Base-by-base conservation (phyloP, 768 basidiomycete genomes). In the Tephrocybe rancida region DNA sequence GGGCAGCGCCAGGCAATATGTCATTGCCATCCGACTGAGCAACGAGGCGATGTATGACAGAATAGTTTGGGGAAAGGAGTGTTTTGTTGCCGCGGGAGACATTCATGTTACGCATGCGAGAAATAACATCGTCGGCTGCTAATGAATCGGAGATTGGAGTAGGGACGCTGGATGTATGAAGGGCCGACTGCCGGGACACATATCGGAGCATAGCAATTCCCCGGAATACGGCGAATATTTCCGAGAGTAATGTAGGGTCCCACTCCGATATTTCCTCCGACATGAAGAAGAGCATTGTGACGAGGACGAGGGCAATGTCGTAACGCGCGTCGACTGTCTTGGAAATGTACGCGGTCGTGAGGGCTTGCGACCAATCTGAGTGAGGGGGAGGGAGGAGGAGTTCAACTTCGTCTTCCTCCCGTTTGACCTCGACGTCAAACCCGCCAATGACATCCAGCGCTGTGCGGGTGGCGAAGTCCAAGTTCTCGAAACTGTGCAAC, bases 191-290 rank as follows among this genome's bases (percentile, higher is more conserved):
- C 44, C 75, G 75, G 14, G 78, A 71, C 43, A 85, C 73, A 52
- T 78, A 80, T 24, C 84, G 86, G 18, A 91, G 73, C 75, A 90
- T 87, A 21, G 87, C 83, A 21, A 89, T 71, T 13, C 88, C 88
- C n/a, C 90, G 80, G 60, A 88, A 91, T 24, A 92, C 84, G 7
- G 88, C 87, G 66, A 92, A 86, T 21, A 90, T 80, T 64, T 92
- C 88, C 8, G 83, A 84, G 43, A 89, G 67, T 24, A 90, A 62
- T 19, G 83, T 72, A 16, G 83, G 81, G 62, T 87, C 83, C 84
- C 87, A 88, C 29, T 74, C 70, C 30, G 72, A 70, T n/a, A 87
- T 69, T 34, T 85, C 81, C 22, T 86, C 83, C 6, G 83, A 77
- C 46, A 89, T 73, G 73, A 90, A 90, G 65, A 90, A 86, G 16